Evolutionary conservation across 805 yeast species (phyloP).

Genomic region (Candida easanensis): DNA sequence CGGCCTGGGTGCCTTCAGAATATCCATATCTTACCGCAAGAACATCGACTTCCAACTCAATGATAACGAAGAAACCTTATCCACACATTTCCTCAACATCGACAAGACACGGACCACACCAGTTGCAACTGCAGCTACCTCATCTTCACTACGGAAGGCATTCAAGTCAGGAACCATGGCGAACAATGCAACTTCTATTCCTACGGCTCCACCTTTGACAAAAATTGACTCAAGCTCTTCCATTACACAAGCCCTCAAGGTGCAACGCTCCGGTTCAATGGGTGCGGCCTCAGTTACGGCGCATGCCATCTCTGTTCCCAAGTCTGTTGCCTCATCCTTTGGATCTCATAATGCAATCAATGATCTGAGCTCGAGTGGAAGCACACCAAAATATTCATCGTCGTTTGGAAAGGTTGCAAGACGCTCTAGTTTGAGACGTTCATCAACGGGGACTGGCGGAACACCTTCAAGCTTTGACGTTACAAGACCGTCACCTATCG

Average conservation of each 20-base stretch:
- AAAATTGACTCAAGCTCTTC: slow-evolving; percentile 45
- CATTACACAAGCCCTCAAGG: slow-evolving; percentile 36
- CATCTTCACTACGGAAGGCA: slow-evolving; percentile 23
- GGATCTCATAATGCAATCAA: slow-evolving; percentile 18
- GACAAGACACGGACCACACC: slow-evolving; percentile 32
- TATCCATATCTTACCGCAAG: slow-evolving; percentile 76
- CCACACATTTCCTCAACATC: slow-evolving; percentile 51
- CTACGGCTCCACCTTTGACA: slow-evolving; percentile 28
- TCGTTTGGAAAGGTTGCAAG: slow-evolving; percentile 74
- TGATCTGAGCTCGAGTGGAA: slow-evolving; percentile 37
- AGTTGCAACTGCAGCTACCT: slow-evolving; percentile 3
- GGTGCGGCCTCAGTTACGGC: slow-evolving; percentile 5
- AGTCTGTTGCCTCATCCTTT: slow-evolving; percentile 25
- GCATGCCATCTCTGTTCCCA: slow-evolving; percentile 27
- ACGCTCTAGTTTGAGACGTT: slow-evolving; percentile 37
- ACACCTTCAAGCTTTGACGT: slow-evolving; percentile 30
- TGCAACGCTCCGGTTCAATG: slow-evolving; percentile 37
- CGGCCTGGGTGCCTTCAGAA: slow-evolving; percentile 66
- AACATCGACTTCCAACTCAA: slow-evolving; percentile 65
- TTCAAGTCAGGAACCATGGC: slow-evolving; percentile 32
- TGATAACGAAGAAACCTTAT: slow-evolving; percentile 62
- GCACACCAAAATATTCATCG: slow-evolving; percentile 63
- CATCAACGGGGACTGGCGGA: slow-evolving; percentile 24
- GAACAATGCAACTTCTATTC: slow-evolving; percentile 31
- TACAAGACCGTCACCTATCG: slow-evolving; percentile 15